Evolutionary conservation across 805 yeast genomes (phyloP).

Genomic region (Saturnispora kantuleensis): DNA sequence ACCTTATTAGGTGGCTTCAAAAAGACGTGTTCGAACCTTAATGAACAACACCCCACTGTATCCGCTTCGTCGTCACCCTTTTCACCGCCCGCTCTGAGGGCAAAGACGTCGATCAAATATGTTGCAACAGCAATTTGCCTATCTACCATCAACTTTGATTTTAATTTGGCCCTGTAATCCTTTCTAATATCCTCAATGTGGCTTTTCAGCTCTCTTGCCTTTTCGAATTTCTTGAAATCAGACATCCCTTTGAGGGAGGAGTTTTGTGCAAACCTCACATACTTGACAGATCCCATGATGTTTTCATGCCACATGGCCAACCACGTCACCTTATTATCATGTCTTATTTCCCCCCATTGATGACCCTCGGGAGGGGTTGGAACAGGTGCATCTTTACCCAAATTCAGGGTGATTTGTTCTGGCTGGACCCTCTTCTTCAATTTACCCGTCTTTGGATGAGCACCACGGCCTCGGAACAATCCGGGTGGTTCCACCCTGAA

Average conservation of each 20-base stretch:
- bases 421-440: slow-evolving; percentile 79
- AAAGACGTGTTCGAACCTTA: slow-evolving; percentile 82
- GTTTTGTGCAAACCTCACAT: slow-evolving; percentile 84
- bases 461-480: slow-evolving; percentile 90
- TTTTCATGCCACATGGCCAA: slow-evolving; percentile 96
- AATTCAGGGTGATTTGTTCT: slow-evolving; percentile 78
- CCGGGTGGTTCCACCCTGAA: slow-evolving; percentile 96
- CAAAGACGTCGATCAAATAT: slow-evolving; percentile 83
- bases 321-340: slow-evolving; percentile 91
- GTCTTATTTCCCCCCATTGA: slow-evolving; percentile 79
- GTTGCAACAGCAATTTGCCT: slow-evolving; percentile 93
- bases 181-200: slow-evolving; percentile 64
- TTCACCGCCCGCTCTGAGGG: slow-evolving; percentile 97
- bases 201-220: slow-evolving; percentile 73
- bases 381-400: slow-evolving; percentile 59
- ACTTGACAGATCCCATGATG: slow-evolving; percentile 71
- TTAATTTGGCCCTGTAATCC: slow-evolving; percentile 63
- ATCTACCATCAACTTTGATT: slow-evolving; percentile 68
- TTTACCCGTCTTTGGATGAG: slow-evolving; percentile 93
- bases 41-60: slow-evolving; percentile 95
- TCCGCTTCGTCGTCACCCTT: slow-evolving; percentile 97
- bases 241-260: slow-evolving; percentile 87
- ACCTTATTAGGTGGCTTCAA: slow-evolving; percentile 79
- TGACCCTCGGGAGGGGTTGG: slow-evolving; percentile 87
- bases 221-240: slow-evolving; percentile 86